phyloP scores from a whole-genome alignment of 768 basidiomycete species.

The Suillus alpinus region DNA sequence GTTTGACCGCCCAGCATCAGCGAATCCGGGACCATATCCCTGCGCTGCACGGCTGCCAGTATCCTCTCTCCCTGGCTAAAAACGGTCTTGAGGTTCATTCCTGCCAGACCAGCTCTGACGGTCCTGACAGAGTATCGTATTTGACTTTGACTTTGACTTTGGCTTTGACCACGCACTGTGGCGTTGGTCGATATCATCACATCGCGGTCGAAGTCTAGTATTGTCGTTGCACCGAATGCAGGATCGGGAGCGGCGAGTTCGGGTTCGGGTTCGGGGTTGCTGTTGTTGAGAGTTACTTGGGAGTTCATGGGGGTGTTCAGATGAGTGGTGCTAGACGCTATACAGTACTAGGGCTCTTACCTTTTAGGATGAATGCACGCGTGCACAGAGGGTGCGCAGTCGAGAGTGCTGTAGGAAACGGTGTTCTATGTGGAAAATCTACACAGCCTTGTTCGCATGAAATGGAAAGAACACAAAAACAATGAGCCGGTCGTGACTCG shows the following conservation, averaged over 20 bases:
- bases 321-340: neutral
- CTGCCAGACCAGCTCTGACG: neutral
- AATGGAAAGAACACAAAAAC: neutral
- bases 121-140: neutral
- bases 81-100: neutral
- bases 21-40: constrained; percentile 4
- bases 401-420: neutral
- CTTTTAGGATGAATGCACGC: too few relatives aligned
- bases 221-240: neutral
- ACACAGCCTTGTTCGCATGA: neutral
- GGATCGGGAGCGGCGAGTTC: neutral
- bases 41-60: constrained; percentile 2
- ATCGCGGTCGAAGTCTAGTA: constrained; percentile 4
- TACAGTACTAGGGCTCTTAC: neutral
- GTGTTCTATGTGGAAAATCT: neutral
- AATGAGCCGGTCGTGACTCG: neutral
- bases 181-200: neutral
- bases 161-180: constrained; percentile 1
- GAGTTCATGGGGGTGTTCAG: neutral
- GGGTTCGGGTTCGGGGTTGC: neutral
- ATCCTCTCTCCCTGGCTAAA: constrained; percentile 2
- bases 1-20: neutral
- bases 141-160: too few relatives aligned
- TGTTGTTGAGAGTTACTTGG: neutral
- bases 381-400: neutral